Base-by-base conservation (phyloP, 2,329 filamentous ascomycete genomes). In the Trichothecium sympodiale region DNA sequence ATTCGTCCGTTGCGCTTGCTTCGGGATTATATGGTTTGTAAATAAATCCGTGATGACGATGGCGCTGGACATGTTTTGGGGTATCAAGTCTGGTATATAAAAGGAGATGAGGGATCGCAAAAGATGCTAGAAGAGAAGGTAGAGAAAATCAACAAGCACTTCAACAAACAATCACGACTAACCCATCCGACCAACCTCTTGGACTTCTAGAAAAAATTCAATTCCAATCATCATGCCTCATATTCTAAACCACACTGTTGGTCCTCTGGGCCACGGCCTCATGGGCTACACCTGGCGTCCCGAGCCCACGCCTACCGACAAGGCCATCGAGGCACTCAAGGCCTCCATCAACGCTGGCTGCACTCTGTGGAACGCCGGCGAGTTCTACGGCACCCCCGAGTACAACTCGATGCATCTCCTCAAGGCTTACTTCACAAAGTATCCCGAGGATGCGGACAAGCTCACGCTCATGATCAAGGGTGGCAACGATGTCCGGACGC, bases 391-490 rank as follows among this genome's bases (percentile, higher is more conserved):
- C 28, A 59, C 62, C 0, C 65, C 68, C 1, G 61, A 71, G 15
- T 64, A 64, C 47, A 78, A 80, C 57, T 60, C 53, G 48, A 74
- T 79, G 47, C 67, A 70, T 23, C 55, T 82, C 8, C 55, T 83
- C 20, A 66, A 72, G 41, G 60, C 64, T 17, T 83, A 82, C 56
- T 80, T 83, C 48, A 63, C 63, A 23, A 65, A 68, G 40, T 71
- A 81, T 48, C 77, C 79, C 2, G 71, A 77, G 41, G 72, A 81
- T 42, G 74, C 76, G 7, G 60, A 67, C 34, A 74, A 75, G 48
- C 63, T 82, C 8, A 63, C 78, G 9, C 55, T 83, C 32, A 67
- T 65, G 46, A 66, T 83, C 49, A 83, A 83, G 56, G 77, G 77
- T 18, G 71, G 64, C 7, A 27, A 61, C 23, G 50, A 65, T 30